Percentiles rank a stretch among this genome's conserved stretches.
Conservation (phyloP, 2,329 filamentous ascomycete genomes). For the Chaetomium globosum region DNA sequence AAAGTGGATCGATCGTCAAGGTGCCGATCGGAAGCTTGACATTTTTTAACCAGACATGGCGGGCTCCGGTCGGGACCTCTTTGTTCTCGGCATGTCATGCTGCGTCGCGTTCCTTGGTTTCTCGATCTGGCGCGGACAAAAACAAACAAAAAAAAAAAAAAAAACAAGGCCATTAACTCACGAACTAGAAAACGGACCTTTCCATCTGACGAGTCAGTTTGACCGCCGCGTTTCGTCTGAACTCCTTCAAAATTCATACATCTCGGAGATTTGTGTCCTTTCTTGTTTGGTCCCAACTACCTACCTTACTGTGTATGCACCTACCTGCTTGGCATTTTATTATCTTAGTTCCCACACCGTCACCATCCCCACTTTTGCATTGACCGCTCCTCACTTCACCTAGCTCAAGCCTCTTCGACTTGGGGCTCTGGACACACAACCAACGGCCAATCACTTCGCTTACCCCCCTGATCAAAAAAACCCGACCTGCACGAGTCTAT, state of each 20-base stretch:
- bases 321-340: too few relatives aligned
- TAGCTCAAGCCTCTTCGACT: background rate
- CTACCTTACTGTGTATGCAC: too few relatives aligned
- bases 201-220: slow-evolving; percentile 17
- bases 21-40: slow-evolving; percentile 13
- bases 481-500: slow-evolving; percentile 22
- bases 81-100: background rate
- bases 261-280: background rate
- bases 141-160: background rate
- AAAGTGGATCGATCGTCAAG: slow-evolving; percentile 24
- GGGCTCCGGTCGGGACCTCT: background rate
- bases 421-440: too few relatives aligned
- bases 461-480: slow-evolving; percentile 1
- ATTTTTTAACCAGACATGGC: background rate
- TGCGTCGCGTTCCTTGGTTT: slow-evolving; percentile 16
- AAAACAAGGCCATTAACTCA: slow-evolving; percentile 3
- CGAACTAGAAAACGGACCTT: background rate
- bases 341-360: background rate
- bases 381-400: background rate
- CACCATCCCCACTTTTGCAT: slow-evolving; percentile 11
- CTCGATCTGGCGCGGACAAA: background rate
- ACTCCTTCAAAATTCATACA: background rate
- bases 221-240: background rate
- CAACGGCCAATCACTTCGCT: background rate
- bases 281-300: background rate